Percentiles rank a stretch among this genome's conserved stretches.
Evolutionary conservation across 192 early-diverging fungal species (phyloP).

Genomic region (Mortierella hygrophila): DNA sequence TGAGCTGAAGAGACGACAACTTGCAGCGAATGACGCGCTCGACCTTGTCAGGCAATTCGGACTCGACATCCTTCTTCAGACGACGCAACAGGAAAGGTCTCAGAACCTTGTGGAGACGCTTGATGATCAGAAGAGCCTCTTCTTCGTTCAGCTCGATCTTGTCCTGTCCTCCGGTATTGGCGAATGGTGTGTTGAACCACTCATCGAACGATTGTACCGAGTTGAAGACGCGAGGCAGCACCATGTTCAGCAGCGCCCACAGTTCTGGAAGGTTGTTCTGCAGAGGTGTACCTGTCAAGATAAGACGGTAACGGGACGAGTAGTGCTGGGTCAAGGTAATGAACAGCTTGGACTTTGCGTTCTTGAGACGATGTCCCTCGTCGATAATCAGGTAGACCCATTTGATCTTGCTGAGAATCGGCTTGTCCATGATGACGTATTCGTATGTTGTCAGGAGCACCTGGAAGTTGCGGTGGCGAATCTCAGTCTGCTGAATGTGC

Average conservation of each 20-base stretch:
- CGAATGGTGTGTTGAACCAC: conserved; percentile 99
- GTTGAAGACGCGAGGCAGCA: conserved; percentile 96
- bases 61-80: conserved; percentile 98
- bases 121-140: conserved; percentile 96
- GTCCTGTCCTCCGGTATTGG: conserved; percentile 83
- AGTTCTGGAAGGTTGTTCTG: conserved; percentile 98
- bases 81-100: conserved; percentile 97
- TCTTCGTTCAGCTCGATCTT: conserved; percentile 97
- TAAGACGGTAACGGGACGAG: conserved; percentile 89
- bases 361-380: conserved; percentile 99
- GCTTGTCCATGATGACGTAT: conserved; percentile 94
- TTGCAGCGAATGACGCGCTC: conserved; percentile 94
- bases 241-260: conserved; percentile 97
- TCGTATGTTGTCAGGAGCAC: conserved; percentile 98
- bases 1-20: conserved; percentile 88
- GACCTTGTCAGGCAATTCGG: conserved; percentile 97
- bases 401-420: conserved; percentile 88
- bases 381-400: conserved; percentile 99
- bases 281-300: conserved; percentile 98
- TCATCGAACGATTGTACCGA: conserved; percentile 98
- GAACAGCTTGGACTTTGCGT: conserved; percentile 89
- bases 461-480: conserved; percentile 88
- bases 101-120: conserved; percentile 95
- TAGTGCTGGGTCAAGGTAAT: conserved; percentile 91
- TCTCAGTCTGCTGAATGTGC: conserved; percentile 73